A percentile compares a stretch with the other conserved stretches of the same genome.
Evolutionary conservation across 2,329 filamentous ascomycete genomes (phyloP).

Genomic region (Fusarium sp.): DNA sequence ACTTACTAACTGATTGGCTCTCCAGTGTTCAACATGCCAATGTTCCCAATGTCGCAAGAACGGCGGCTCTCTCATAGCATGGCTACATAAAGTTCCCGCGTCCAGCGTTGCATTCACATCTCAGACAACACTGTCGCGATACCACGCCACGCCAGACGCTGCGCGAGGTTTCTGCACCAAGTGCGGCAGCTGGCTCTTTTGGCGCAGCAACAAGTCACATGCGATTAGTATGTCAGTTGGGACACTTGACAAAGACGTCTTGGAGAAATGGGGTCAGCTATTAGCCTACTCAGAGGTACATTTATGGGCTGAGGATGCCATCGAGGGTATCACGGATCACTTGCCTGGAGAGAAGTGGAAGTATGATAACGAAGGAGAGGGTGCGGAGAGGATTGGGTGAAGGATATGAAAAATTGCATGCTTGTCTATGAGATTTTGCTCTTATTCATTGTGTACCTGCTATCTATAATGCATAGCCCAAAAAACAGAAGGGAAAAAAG

Average conservation of each 20-base stretch:
- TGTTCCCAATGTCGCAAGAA: constrained; percentile 69
- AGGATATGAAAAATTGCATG: background rate
- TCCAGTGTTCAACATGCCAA: constrained; percentile 63
- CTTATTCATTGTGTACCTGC: constrained; percentile 1
- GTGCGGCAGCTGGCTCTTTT: constrained; percentile 66
- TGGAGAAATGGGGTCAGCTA: constrained; percentile 56
- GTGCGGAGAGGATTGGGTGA: constrained; percentile 35
- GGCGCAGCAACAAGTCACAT: constrained; percentile 53
- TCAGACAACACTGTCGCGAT: constrained; percentile 54
- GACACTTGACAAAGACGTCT: constrained; percentile 59
- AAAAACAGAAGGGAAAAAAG: background rate
- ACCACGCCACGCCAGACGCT: constrained; percentile 55
- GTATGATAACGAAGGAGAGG: constrained; percentile 41
- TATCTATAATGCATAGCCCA: constrained; percentile 10
- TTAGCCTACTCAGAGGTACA: constrained; percentile 57
- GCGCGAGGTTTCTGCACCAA: constrained; percentile 63
- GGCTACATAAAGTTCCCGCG: constrained; percentile 56
- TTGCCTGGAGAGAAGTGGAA: constrained; percentile 49
- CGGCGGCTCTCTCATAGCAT: constrained; percentile 62
- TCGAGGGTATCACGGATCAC: constrained; percentile 63
- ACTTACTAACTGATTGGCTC: background rate
- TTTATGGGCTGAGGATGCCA: constrained; percentile 60
- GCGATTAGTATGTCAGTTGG: constrained; percentile 58
- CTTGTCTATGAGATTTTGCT: constrained; percentile 9
- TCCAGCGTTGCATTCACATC: constrained; percentile 54